A percentile compares a stretch with the other conserved stretches of the same genome.
These are phyloP conservation scores for Linderniella brevidens DNA, from an alignment of 257 asterid species.

Conservation along the genomic window DNA sequence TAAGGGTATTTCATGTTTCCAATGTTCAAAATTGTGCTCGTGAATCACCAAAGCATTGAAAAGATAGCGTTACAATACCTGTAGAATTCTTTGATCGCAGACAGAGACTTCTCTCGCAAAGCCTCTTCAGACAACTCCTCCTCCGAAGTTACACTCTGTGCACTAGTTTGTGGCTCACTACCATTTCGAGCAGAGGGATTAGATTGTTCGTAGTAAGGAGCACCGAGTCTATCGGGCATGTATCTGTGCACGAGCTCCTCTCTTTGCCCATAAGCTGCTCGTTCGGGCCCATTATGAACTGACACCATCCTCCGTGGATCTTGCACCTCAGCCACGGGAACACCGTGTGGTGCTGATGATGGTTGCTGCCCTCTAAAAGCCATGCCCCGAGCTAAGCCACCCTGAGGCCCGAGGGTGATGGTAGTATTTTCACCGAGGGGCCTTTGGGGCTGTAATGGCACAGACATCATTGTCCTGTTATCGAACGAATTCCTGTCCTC, in stretches of 20 bases:
- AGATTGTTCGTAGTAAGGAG: too few species aligned
- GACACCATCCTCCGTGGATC: constrained; percentile 42
- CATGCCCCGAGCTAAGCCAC: constrained; percentile 76
- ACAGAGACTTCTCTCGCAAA: constrained; percentile 42
- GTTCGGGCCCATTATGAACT: constrained; percentile 50
- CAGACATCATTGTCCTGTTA: constrained; percentile 24
- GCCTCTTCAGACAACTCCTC: constrained; percentile 42
- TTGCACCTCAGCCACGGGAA: constrained; percentile 14
- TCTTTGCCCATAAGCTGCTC: constrained; percentile 35
- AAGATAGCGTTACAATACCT: constrained; percentile 24
- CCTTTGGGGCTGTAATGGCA: constrained; percentile 47
- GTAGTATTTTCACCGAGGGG: constrained; percentile 51
- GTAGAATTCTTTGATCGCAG: constrained; percentile 84
- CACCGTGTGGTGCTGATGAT: constrained; percentile 24
- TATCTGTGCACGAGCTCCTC: constrained; percentile 35
- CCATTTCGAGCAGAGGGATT: constrained; percentile 25
- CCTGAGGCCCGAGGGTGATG: constrained; percentile 91
- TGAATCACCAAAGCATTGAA: not conserved
- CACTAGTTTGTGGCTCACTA: constrained; percentile 20
- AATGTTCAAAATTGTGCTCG: too few species aligned
- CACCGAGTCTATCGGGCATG: constrained; percentile 18
- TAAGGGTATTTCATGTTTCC: too few species aligned
- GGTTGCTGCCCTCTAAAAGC: constrained; percentile 63
- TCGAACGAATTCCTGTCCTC: constrained; percentile 51
- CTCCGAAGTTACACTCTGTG: constrained; percentile 30